phyloP scores from a whole-genome alignment of 192 early-diverging fungal species.

The Podila verticillata region DNA sequence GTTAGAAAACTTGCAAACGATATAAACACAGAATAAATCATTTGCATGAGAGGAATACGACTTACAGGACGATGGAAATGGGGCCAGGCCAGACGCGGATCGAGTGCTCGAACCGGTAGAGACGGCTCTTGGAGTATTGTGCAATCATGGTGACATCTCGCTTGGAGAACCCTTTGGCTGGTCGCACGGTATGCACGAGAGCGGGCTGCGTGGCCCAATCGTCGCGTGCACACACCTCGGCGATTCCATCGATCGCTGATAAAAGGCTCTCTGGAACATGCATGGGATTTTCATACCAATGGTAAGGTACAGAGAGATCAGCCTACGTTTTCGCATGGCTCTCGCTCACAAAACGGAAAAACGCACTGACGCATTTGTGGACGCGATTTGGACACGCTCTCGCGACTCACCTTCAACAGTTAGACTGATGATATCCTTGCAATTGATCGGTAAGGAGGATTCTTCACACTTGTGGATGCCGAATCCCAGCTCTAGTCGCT shows the following conservation, averaged over 20 bases:
- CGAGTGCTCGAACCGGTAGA: constrained; percentile 55
- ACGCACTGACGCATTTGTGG: too few relatives aligned
- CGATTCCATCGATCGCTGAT: constrained; percentile 17
- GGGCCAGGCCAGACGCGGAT: constrained; percentile 59
- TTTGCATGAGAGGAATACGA: neutral
- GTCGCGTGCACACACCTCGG: neutral
- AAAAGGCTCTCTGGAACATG: constrained; percentile 17
- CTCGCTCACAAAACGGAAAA: too few relatives aligned
- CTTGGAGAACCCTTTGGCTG: constrained; percentile 16
- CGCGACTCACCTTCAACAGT: constrained; percentile 26
- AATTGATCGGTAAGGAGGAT: constrained; percentile 3
- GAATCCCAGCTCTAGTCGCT: constrained; percentile 7
- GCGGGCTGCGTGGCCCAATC: constrained; percentile 20
- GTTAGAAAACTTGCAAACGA: neutral
- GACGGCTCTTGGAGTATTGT: constrained; percentile 64
- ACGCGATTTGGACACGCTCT: neutral
- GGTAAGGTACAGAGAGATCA: too few relatives aligned
- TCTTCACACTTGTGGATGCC: constrained; percentile 26
- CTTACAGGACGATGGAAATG: constrained; percentile 56
- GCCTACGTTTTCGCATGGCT: too few relatives aligned
- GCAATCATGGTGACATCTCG: constrained; percentile 55
- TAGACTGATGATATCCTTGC: constrained; percentile 24
- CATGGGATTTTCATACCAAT: too few relatives aligned
- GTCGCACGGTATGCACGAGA: constrained; percentile 27
- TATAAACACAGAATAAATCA: neutral